phyloP scores from a whole-genome alignment of 495 filamentous ascomycete species.

The Trichoderma asperelloides region DNA sequence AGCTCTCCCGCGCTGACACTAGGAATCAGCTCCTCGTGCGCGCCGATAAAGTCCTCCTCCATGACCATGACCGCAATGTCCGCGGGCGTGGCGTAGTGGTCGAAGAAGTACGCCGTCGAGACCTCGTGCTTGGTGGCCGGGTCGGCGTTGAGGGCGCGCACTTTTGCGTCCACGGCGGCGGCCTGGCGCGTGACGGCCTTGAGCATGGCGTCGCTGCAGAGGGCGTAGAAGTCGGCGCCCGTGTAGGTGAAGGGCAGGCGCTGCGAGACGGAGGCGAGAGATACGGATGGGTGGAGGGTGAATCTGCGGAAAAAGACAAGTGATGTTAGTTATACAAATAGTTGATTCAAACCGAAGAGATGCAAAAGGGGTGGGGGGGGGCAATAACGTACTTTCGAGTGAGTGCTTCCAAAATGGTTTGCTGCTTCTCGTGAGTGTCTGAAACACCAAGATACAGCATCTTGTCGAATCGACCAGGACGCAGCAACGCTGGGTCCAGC shows the following conservation, averaged over 20 bases:
- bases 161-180: conserved; percentile 72
- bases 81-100: conserved; percentile 73
- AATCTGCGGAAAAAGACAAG: conserved; percentile 46
- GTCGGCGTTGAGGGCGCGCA: conserved; percentile 49
- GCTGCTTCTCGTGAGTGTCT: conserved; percentile 93
- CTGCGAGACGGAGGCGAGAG: conserved; percentile 64
- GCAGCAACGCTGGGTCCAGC: conserved; percentile 80
- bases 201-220: conserved; percentile 97
- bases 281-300: conserved; percentile 65
- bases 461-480: conserved; percentile 94
- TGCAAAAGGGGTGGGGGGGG: too few relatives aligned
- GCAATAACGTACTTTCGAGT: conserved; percentile 78
- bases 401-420: conserved; percentile 86
- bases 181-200: conserved; percentile 95
- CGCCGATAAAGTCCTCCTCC: conserved; percentile 76
- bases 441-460: conserved; percentile 96
- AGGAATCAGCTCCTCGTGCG: conserved; percentile 77
- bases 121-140: conserved; percentile 32
- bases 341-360: not conserved
- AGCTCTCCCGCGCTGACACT: conserved; percentile 90
- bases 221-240: conserved; percentile 90
- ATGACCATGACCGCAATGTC: conserved; percentile 81
- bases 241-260: conserved; percentile 91
- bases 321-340: conserved; percentile 15
- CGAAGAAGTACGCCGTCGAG: conserved; percentile 87